These are phyloP conservation scores for Arctium lappa DNA, from an alignment of 129 eudicot genomes.

Conservation along the genomic window DNA sequence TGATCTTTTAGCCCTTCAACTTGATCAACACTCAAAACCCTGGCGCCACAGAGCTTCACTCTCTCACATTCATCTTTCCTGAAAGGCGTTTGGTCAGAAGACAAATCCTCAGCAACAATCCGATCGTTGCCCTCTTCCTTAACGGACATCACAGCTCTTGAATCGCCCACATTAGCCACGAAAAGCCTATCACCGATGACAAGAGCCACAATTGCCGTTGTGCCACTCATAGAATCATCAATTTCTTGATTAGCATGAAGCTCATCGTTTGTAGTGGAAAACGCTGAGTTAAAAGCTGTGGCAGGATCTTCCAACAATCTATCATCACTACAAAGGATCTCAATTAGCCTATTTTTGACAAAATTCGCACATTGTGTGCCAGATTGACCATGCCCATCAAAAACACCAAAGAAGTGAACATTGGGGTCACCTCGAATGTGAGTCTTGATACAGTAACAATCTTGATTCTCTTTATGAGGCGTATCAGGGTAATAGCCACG, in stretches of 20 bases:
- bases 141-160: slow-evolving; percentile 79
- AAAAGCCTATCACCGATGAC: slow-evolving; percentile 73
- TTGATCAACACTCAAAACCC: slow-evolving; percentile 97
- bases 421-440: slow-evolving; percentile 68
- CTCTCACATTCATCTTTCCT: slow-evolving; percentile 87
- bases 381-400: slow-evolving; percentile 86
- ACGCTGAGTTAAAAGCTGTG: slow-evolving; percentile 62
- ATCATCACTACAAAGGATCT: slow-evolving; percentile 50
- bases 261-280: slow-evolving; percentile 57
- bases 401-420: slow-evolving; percentile 92
- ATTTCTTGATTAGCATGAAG: slow-evolving; percentile 59
- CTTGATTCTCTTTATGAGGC: slow-evolving; percentile 89
- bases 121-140: slow-evolving; percentile 47
- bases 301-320: slow-evolving; percentile 69
- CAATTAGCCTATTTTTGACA: slow-evolving; percentile 62
- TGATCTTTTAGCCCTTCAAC: slow-evolving; percentile 97
- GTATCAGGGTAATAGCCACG: slow-evolving; percentile 86
- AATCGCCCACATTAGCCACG: slow-evolving; percentile 96
- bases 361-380: slow-evolving; percentile 79
- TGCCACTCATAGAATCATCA: slow-evolving; percentile 97
- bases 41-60: slow-evolving; percentile 84
- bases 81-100: slow-evolving; percentile 87
- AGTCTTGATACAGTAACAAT: slow-evolving; percentile 63
- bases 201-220: slow-evolving; percentile 86
- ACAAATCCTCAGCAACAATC: slow-evolving; percentile 66